phyloP scores from a whole-genome alignment of 2,329 filamentous ascomycete species.

The Magnaporthales sp. region DNA sequence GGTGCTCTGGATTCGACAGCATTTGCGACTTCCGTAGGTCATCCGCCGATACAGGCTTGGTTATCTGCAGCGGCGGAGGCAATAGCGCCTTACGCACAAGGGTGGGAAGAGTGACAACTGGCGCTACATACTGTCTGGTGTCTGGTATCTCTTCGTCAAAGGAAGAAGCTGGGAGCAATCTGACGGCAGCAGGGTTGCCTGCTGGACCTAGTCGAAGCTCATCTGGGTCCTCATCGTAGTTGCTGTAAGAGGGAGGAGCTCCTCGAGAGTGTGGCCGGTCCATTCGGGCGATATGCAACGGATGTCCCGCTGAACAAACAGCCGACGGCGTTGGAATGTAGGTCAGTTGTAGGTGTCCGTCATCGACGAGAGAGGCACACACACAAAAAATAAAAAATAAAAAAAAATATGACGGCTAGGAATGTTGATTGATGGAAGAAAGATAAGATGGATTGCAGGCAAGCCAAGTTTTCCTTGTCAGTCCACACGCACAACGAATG shows the following conservation, averaged over 20 bases:
- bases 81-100: constrained; percentile 2
- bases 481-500: neutral
- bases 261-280: constrained; percentile 37
- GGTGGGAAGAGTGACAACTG: constrained; percentile 14
- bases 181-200: constrained; percentile 42
- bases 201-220: constrained; percentile 34
- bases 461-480: neutral
- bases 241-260: constrained; percentile 41
- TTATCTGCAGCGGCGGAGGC: constrained; percentile 11
- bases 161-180: constrained; percentile 46
- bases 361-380: neutral
- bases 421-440: neutral
- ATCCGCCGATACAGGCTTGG: constrained; percentile 14
- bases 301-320: neutral
- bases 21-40: constrained; percentile 18
- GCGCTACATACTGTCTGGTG: constrained; percentile 43
- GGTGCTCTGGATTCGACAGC: constrained; percentile 24
- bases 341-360: neutral
- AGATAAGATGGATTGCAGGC: neutral
- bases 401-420: neutral
- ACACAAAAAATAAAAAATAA: neutral
- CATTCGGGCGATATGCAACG: constrained; percentile 24
- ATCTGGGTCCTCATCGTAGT: constrained; percentile 46
- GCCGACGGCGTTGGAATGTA: neutral
- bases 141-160: constrained; percentile 45